phyloP scores from a whole-genome alignment of 805 yeast genomes.

The Candida glaebosa region DNA sequence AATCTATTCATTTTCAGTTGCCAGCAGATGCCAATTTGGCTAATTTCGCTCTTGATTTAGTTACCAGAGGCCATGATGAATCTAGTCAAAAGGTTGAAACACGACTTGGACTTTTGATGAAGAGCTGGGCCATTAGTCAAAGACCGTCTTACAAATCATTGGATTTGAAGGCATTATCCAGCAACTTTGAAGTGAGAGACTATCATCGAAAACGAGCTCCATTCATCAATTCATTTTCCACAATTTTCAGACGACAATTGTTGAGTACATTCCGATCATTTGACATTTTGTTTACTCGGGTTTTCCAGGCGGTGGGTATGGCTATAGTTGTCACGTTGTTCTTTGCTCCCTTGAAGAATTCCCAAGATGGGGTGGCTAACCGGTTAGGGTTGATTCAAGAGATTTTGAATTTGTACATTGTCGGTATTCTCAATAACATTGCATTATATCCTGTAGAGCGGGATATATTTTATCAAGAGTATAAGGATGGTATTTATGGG shows the following conservation, averaged over 20 bases:
- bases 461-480: conserved; percentile 74
- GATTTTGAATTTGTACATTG: conserved; percentile 65
- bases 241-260: conserved; percentile 31
- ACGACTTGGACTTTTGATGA: too few species aligned
- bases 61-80: too few species aligned
- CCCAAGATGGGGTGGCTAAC: conserved; percentile 53
- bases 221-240: conserved; percentile 21
- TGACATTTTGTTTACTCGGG: conserved; percentile 61
- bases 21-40: conserved; percentile 21
- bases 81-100: too few species aligned
- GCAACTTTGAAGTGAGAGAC: conserved; percentile 40
- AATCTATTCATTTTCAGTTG: conserved; percentile 15
- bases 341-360: conserved; percentile 43
- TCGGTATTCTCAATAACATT: conserved; percentile 76
- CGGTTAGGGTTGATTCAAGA: conserved; percentile 77
- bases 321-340: conserved; percentile 65
- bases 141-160: too few species aligned
- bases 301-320: conserved; percentile 61
- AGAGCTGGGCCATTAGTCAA: too few species aligned
- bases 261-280: conserved; percentile 32
- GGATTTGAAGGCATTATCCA: conserved; percentile 23
- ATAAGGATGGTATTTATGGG: conserved; percentile 68
- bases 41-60: conserved; percentile 26
- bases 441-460: conserved; percentile 73
- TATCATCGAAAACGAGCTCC: conserved; percentile 28